These are phyloP conservation scores for Raffaelea deltoideospora DNA, from an alignment of 2,329 filamentous ascomycete genomes.

Conservation along the genomic window DNA sequence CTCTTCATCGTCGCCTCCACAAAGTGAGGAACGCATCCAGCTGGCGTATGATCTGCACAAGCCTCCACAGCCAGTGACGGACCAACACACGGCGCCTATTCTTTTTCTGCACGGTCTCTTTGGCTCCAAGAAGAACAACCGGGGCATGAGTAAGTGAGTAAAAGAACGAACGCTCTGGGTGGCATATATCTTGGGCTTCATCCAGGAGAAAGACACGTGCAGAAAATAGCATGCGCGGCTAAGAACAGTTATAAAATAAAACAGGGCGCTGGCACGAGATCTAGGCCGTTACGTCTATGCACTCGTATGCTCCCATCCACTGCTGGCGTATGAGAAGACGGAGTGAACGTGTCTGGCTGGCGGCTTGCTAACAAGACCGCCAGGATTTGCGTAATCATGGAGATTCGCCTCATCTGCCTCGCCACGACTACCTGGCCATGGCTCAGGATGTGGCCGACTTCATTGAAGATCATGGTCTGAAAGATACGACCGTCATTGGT, in stretches of 20 bases:
- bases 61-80: constrained; percentile 29
- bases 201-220: no score
- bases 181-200: neutral
- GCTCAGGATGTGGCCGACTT: constrained; percentile 73
- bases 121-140: constrained; percentile 89
- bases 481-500: constrained; percentile 63
- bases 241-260: neutral
- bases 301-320: constrained; percentile 45
- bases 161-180: no score
- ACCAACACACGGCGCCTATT: constrained; percentile 44
- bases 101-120: constrained; percentile 88
- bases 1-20: neutral
- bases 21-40: constrained; percentile 11
- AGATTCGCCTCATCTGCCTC: constrained; percentile 61
- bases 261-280: constrained; percentile 65
- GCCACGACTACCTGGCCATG: constrained; percentile 71
- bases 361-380: neutral
- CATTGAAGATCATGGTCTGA: constrained; percentile 54
- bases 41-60: constrained; percentile 54
- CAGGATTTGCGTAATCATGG: constrained; percentile 90
- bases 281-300: constrained; percentile 69
- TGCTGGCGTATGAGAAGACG: no score
- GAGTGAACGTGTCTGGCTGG: constrained; percentile 2
- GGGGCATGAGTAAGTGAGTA: constrained; percentile 82
- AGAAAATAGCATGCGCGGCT: no score